Evolutionary conservation across 495 filamentous ascomycete species (phyloP), one percentile per base, ranked within the genome.

Genomic region (Polyplosphaeria fusca): DNA sequence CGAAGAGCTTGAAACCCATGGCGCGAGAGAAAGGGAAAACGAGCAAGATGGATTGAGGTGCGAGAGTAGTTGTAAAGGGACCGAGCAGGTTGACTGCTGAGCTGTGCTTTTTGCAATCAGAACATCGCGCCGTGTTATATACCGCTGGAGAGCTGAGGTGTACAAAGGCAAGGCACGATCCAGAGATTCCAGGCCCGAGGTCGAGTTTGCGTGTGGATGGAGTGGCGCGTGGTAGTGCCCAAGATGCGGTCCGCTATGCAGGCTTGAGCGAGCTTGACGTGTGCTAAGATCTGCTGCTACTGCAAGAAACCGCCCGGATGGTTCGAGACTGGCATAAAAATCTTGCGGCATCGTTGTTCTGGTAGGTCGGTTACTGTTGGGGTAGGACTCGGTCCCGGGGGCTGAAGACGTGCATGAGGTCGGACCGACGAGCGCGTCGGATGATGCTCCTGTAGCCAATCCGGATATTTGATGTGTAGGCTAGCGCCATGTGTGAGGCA

Each of bases 1-100:
- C 52, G 38, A 64, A 63, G 20, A 58, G 55, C 35, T 51, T 58
- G 45, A 58, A 14, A 19, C 47, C 47, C 46, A 58, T 52, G 26
- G 22, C 25, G 37, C 18, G 3, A 28, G 18, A 23, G 46, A 19
- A 32, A 7, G 35, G 22, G n/a, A n/a, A n/a, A n/a, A n/a, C n/a
- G n/a, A n/a, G n/a, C n/a, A n/a, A n/a, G n/a, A n/a, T 19, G 3
- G 32, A 50, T 13, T 47, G 27, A 44, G 2, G 2, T 47, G 19
- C 14, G 27, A 30, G n/a, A 26, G n/a, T 28, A 47, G 18, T 2
- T 20, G 14, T 35, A 45, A 16, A 22, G 5, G n/a, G 20, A 38
- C 18, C 5, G 18, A 41, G 27, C 9, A 46, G n/a, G n/a, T n/a
- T n/a, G n/a, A n/a, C n/a, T 24, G 19, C 22, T 24, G 44, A 4